phyloP scores from a whole-genome alignment of 2,329 filamentous ascomycete genomes.

The Aspergillus brunneoviolaceus region DNA sequence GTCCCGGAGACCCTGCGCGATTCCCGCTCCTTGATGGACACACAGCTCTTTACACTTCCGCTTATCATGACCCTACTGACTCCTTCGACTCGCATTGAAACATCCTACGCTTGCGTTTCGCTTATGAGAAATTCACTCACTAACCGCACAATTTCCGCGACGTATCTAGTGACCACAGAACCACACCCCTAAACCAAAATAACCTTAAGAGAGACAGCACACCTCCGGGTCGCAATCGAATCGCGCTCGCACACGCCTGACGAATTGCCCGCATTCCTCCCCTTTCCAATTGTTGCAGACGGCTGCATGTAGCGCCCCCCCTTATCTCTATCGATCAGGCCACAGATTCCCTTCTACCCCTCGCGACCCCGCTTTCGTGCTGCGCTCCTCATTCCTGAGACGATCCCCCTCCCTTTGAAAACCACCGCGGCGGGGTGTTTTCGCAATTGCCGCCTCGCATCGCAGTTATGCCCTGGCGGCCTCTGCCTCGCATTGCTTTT shows the following conservation, averaged over 20 bases:
- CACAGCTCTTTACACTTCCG: neutral
- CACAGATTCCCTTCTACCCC: constrained; percentile 25
- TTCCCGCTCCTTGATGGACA: constrained; percentile 1
- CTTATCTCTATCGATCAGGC: constrained; percentile 20
- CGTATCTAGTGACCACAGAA: constrained; percentile 11
- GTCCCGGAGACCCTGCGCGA: constrained; percentile 7
- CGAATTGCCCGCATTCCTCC: constrained; percentile 25
- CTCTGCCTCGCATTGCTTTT: constrained; percentile 94
- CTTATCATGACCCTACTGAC: constrained; percentile 7
- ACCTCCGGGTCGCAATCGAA: neutral
- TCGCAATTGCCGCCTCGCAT: constrained; percentile 17
- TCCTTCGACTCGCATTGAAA: neutral
- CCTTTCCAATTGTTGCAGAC: constrained; percentile 12
- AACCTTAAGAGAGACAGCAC: neutral
- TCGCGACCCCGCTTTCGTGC: constrained; percentile 18
- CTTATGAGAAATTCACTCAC: constrained; percentile 1
- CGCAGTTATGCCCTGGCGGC: constrained; percentile 85
- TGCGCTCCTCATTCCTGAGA: constrained; percentile 22
- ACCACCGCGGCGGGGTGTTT: constrained; percentile 22
- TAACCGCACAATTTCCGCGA: constrained; percentile 11
- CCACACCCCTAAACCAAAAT: constrained; percentile 8
- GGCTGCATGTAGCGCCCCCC: constrained; percentile 28
- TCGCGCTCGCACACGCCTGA: constrained; percentile 12
- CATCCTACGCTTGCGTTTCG: constrained; percentile 5
- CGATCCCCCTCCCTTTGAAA: constrained; percentile 25